Percentiles rank a stretch among this genome's conserved stretches.
Evolutionary conservation across 2,329 filamentous ascomycete species (phyloP).

Genomic region (Botrytis aclada): DNA sequence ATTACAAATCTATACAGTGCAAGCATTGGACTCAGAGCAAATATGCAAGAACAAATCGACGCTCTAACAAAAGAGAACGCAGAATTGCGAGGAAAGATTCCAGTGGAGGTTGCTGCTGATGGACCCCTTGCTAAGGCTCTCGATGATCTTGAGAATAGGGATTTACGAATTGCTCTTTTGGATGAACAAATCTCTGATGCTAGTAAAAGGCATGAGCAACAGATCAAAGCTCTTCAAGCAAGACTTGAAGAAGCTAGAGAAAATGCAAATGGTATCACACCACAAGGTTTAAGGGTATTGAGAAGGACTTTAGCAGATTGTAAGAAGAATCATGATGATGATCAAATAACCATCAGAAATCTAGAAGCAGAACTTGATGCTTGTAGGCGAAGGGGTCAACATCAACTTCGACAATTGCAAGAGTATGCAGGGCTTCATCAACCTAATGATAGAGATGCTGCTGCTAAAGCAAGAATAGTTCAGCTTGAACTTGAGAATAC

Average conservation of each 20-base stretch:
- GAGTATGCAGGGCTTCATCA: neutral
- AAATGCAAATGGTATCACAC: conserved; percentile 6
- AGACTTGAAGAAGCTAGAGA: conserved; percentile 4
- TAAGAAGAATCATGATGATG: neutral
- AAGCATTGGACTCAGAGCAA: neutral
- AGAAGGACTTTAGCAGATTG: neutral
- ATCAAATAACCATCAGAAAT: neutral
- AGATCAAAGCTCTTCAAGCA: neutral
- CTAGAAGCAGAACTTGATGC: neutral
- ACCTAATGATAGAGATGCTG: neutral
- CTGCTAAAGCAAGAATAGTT: neutral
- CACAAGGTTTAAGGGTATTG: neutral
- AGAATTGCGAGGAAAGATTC: neutral
- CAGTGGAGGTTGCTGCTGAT: neutral
- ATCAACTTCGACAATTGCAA: neutral
- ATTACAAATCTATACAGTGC: neutral
- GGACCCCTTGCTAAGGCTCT: neutral
- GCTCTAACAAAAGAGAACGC: neutral
- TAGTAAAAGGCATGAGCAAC: neutral
- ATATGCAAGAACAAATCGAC: neutral
- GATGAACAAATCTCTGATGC: neutral
- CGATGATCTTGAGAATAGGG: neutral
- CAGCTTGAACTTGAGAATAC: neutral
- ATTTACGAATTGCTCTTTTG: neutral
- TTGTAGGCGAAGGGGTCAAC: neutral